Evolutionary conservation across 179 eudicot genomes (phyloP), one percentile per base, ranked within the genome.

Genomic region (Camellia oleifera): DNA sequence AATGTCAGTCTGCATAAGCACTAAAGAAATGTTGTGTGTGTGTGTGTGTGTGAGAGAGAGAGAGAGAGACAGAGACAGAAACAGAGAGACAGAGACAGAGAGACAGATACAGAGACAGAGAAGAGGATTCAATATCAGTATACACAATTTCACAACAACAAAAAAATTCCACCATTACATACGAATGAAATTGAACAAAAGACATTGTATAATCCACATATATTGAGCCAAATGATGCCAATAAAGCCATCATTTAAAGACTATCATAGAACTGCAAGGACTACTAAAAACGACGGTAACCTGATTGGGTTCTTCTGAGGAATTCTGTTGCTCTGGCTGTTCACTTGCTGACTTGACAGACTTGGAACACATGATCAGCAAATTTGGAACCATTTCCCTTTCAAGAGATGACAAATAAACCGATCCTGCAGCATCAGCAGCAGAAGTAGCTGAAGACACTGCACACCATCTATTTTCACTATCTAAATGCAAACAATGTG

Each of bases 401-500:
- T 97, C 97, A 66, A 97, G 88, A 79, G 93, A 86, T 79, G 97
- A 94, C 76, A 94, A 82, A 77, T 97, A 97, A 65, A 95, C 94
- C 53, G 97, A 92, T 6, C 95, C 98, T 54, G 98, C 98, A 62
- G 99, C 98, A 89, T 94, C 93, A n/a, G 99, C 99, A 81, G 99
- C 99, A 73, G 99, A 92, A 85, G 83, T 88, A 78, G 92, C 94
- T 54, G 99, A 92, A 58, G 99, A 97, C 58, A 97, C 97, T 32
- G 95, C 93, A 77, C 97, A 92, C 99, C 99, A 97, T 86, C 99
- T 89, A 75, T 90, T 89, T 81, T 89, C 93, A 79, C 87, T 95
- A 69, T 92, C 97, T 80, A 90, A 88, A 46, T 91, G 91, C 80
- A 81, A 90, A 84, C 87, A 94, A 81, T 92, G 99, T 1, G 98